Conservation (phyloP, 495 filamentous ascomycete genomes). For the Penicillium roqueforti region DNA sequence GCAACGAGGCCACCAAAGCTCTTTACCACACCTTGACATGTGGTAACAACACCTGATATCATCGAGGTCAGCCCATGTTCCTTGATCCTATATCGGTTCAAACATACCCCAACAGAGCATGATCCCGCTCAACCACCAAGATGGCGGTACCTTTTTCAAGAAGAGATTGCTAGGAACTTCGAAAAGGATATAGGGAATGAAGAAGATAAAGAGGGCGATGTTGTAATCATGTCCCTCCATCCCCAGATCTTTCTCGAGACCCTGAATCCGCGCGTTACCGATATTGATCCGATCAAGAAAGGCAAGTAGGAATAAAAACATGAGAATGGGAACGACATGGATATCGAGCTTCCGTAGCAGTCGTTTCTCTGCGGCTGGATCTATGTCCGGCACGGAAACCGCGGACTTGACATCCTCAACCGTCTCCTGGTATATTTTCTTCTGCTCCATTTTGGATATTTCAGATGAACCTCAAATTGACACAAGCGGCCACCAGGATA, state of each 20-base stretch:
- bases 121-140: conserved; percentile 49
- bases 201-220: conserved; percentile 61
- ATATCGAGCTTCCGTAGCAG: conserved; percentile 39
- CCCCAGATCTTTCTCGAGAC: conserved; percentile 54
- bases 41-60: conserved; percentile 41
- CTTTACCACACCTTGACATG: conserved; percentile 54
- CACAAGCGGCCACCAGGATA: neutral
- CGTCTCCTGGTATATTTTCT: conserved; percentile 14
- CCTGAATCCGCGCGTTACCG: conserved; percentile 59
- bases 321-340: conserved; percentile 38
- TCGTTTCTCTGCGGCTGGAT: conserved; percentile 28
- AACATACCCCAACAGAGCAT: conserved; percentile 52
- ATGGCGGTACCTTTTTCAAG: conserved; percentile 60
- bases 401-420: conserved; percentile 16
- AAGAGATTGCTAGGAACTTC: conserved; percentile 65
- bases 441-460: conserved; percentile 10
- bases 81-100: neutral
- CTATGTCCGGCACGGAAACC: conserved; percentile 4
- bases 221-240: conserved; percentile 56
- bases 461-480: neutral
- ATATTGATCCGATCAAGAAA: conserved; percentile 54
- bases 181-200: conserved; percentile 61
- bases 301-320: conserved; percentile 37
- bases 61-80: neutral
- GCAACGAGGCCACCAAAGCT: conserved; percentile 50